Evolutionary conservation across 768 basidiomycete genomes (phyloP).

Genomic region (Macrolepiota dolichaula): DNA sequence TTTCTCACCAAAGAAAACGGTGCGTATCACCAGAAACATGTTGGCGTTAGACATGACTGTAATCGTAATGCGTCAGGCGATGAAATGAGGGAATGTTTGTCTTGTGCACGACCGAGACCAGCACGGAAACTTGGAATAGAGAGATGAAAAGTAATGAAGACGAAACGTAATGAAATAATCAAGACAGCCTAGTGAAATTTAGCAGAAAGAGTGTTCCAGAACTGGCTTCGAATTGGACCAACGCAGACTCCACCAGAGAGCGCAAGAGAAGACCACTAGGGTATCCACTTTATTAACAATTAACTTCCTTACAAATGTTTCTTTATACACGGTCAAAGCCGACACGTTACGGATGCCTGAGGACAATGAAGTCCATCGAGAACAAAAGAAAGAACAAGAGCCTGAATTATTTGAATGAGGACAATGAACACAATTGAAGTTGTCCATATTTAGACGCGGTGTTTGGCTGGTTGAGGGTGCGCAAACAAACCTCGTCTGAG

Average conservation of each 20-base stretch:
- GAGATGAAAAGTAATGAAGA: conserved; percentile 2
- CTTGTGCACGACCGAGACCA: conserved; percentile 4
- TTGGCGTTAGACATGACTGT: conserved; percentile 21
- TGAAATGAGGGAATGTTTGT: not conserved
- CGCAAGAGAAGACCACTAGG: not conserved
- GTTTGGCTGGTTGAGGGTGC: not conserved
- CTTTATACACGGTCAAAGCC: not conserved
- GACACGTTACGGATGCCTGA: not conserved
- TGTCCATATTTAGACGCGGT: not conserved
- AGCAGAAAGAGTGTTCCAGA: not conserved
- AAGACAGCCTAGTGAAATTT: not conserved
- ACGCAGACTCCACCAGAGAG: conserved; percentile 26
- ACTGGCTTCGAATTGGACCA: conserved; percentile 5
- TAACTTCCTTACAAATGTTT: not conserved
- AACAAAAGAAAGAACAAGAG: conserved; percentile 9
- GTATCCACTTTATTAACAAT: conserved; percentile 3
- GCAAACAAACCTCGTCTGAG: not conserved
- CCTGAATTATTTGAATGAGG: not conserved
- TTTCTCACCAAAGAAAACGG: conserved; percentile 53
- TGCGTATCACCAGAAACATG: conserved; percentile 54
- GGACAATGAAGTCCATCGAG: not conserved
- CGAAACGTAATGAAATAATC: conserved; percentile 6
- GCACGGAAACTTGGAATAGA: conserved; percentile 9
- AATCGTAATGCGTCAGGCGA: not conserved
- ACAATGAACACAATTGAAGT: not conserved